phyloP scores from a whole-genome alignment of 116 monocot genomes.

The Dioscorea cayenensis region DNA sequence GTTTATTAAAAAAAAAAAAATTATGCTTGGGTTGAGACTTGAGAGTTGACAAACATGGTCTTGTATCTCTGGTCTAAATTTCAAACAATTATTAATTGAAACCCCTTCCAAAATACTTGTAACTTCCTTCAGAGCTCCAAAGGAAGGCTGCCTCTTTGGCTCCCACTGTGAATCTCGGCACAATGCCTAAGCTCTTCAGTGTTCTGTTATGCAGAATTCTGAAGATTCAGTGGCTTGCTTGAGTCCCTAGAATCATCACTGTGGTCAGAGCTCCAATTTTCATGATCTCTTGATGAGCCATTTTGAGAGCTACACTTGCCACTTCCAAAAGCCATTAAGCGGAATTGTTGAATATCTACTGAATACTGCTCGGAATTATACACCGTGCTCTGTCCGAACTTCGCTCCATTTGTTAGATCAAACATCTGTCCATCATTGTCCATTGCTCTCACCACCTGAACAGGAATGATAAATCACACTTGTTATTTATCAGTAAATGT shows the following conservation, averaged over 20 bases:
- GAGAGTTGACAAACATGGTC: too few relatives aligned
- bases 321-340: conserved; percentile 41
- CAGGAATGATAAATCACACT: neutral
- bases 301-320: conserved; percentile 22
- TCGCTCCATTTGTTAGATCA: conserved; percentile 60
- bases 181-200: neutral
- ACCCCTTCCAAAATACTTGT: too few relatives aligned
- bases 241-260: conserved; percentile 26
- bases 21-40: too few relatives aligned
- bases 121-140: neutral
- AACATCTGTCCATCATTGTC: conserved; percentile 42
- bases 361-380: conserved; percentile 44
- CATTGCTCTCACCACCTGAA: conserved; percentile 68
- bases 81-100: too few relatives aligned
- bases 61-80: too few relatives aligned
- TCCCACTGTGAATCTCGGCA: neutral
- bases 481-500: too few relatives aligned
- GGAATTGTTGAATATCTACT: conserved; percentile 51
- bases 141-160: neutral
- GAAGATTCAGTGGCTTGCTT: neutral
- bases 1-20: too few relatives aligned
- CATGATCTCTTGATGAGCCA: conserved; percentile 30
- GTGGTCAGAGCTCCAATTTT: conserved; percentile 20
- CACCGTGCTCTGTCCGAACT: conserved; percentile 64
- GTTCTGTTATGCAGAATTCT: too few relatives aligned